Evolutionary conservation across 768 basidiomycete genomes (phyloP).

Genomic region (Gloeopeniophorella convolvens): DNA sequence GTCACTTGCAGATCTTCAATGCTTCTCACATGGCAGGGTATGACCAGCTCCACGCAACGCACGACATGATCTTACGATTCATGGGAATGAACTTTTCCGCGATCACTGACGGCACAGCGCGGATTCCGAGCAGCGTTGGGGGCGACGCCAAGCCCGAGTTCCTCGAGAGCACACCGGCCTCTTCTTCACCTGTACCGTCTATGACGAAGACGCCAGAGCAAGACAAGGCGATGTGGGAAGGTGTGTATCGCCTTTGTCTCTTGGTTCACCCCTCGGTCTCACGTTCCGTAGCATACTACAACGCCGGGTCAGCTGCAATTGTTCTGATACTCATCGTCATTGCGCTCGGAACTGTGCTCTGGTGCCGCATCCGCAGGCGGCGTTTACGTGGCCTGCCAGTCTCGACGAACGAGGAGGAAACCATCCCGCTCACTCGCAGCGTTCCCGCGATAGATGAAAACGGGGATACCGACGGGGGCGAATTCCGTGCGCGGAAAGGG

Average conservation of each 20-base stretch:
- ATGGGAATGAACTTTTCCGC: constrained; percentile 86
- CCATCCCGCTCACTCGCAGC: constrained; percentile 54
- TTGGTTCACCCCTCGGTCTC: background rate
- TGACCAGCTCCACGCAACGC: constrained; percentile 80
- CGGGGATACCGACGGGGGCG: constrained; percentile 10
- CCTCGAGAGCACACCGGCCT: constrained; percentile 36
- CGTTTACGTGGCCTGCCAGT: constrained; percentile 35
- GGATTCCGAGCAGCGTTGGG: constrained; percentile 77
- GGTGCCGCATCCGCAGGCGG: constrained; percentile 56
- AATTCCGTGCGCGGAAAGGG: constrained; percentile 27
- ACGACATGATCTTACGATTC: constrained; percentile 99
- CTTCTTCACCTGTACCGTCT: constrained; percentile 32
- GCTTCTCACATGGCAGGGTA: constrained; percentile 95
- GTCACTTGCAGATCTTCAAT: constrained; percentile 63
- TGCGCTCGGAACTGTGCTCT: constrained; percentile 69
- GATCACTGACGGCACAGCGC: constrained; percentile 73
- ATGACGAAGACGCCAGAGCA: constrained; percentile 64
- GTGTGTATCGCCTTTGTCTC: constrained; percentile 34
- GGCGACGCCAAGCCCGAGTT: constrained; percentile 60
- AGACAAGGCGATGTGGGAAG: constrained; percentile 87
- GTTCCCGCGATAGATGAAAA: constrained; percentile 24
- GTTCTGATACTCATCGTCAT: constrained; percentile 68
- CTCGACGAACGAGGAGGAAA: constrained; percentile 50
- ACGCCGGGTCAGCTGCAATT: constrained; percentile 83
- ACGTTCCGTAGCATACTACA: constrained; percentile 71